phyloP scores from a whole-genome alignment of 1,139 yeast species.

The Kazachstania sp. region DNA sequence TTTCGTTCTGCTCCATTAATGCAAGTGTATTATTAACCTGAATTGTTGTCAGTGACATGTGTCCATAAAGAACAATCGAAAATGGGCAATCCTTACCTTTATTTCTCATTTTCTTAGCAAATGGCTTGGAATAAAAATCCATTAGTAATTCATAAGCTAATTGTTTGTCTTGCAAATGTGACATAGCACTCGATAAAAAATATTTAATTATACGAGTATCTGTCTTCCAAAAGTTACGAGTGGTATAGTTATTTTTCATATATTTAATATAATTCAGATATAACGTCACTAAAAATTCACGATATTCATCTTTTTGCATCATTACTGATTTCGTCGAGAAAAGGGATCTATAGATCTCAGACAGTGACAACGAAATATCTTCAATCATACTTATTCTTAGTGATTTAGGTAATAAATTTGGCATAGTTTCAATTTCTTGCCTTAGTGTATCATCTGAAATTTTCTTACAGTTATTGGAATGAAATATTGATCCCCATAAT shows the following conservation, averaged over 20 bases:
- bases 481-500: slow-evolving; percentile 7
- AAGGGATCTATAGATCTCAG: slow-evolving; percentile 21
- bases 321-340: slow-evolving; percentile 10
- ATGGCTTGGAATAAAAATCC: slow-evolving; percentile 17
- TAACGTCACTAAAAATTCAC: slow-evolving; percentile 13
- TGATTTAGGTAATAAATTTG: slow-evolving; percentile 6
- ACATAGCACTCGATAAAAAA: slow-evolving; percentile 16
- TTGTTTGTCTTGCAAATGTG: slow-evolving; percentile 14
- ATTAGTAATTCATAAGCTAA: slow-evolving; percentile 20
- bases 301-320: slow-evolving; percentile 11
- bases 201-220: slow-evolving; percentile 21
- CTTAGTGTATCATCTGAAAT: neutral
- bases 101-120: slow-evolving; percentile 8
- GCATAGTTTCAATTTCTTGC: neutral
- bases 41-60: slow-evolving; percentile 12
- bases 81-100: slow-evolving; percentile 19
- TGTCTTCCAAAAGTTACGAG: slow-evolving; percentile 8
- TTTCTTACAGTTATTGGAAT: slow-evolving; percentile 2
- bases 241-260: slow-evolving; percentile 4
- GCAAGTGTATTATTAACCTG: slow-evolving; percentile 15
- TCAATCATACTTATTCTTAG: neutral
- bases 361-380: slow-evolving; percentile 8
- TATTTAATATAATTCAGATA: slow-evolving; percentile 15
- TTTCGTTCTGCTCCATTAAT: slow-evolving; percentile 18
- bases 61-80: slow-evolving; percentile 21